Conservation (phyloP, 1,284 basidiomycete species). For the Marasmius sp. region DNA sequence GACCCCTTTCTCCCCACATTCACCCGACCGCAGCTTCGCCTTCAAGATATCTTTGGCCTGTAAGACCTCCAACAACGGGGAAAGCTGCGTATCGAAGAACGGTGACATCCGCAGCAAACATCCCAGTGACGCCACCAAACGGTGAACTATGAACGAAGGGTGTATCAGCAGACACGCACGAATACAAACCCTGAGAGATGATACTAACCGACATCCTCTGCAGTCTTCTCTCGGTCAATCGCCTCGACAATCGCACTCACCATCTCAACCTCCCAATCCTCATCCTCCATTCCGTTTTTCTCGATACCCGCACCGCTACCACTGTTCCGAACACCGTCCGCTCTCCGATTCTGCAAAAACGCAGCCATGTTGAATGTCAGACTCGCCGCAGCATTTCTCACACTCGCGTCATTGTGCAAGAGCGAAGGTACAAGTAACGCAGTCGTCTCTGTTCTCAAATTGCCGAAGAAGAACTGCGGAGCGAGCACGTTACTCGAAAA, state of each 20-base stretch:
- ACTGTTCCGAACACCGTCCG: conserved; percentile 42
- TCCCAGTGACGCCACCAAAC: conserved; percentile 74
- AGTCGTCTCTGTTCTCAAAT: conserved; percentile 38
- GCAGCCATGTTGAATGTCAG: conserved; percentile 76
- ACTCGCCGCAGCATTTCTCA: conserved; percentile 80
- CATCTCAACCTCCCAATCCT: conserved; percentile 84
- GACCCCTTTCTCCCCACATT: conserved; percentile 51
- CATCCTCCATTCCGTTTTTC: conserved; percentile 41
- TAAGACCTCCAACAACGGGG: conserved; percentile 69
- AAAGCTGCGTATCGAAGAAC: conserved; percentile 51
- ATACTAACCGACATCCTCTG: conserved; percentile 77
- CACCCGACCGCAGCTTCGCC: conserved; percentile 49
- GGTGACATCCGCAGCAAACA: conserved; percentile 73
- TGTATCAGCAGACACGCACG: background rate
- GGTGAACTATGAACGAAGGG: conserved; percentile 57
- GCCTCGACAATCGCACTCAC: conserved; percentile 78
- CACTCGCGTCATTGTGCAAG: conserved; percentile 64
- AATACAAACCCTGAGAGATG: background rate
- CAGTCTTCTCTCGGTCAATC: conserved; percentile 64
- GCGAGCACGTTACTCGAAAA: conserved; percentile 59
- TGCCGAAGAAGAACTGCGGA: conserved; percentile 45
- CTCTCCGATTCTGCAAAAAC: conserved; percentile 58
- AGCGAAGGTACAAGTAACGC: conserved; percentile 64
- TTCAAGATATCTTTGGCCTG: conserved; percentile 55
- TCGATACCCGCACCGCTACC: conserved; percentile 39